Evolutionary conservation across 139 green algal genomes (phyloP).

Genomic region (Auxenochlorella pyrenoidosa): DNA sequence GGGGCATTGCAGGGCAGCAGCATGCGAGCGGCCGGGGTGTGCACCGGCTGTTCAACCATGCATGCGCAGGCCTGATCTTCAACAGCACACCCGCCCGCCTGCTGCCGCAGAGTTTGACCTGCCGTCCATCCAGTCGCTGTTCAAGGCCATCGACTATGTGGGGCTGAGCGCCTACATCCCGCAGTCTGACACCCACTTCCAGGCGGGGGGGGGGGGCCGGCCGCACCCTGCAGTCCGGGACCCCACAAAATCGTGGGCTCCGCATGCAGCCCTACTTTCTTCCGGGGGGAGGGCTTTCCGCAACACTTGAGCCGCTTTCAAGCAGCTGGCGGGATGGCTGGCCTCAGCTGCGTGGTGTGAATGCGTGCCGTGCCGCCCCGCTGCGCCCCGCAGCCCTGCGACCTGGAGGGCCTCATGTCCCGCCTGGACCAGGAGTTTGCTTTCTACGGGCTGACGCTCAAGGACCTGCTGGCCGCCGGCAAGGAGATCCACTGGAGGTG

Average conservation of each 20-base stretch:
- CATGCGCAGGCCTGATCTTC: background rate
- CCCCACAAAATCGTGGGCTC: too few species aligned
- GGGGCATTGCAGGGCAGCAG: background rate
- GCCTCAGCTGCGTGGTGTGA: too few species aligned
- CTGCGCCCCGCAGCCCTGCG: conserved; percentile 26
- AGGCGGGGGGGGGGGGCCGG: background rate
- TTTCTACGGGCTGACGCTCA: conserved; percentile 26
- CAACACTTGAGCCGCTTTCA: too few species aligned
- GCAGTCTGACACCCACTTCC: conserved; percentile 40
- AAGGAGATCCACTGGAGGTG: conserved; percentile 57
- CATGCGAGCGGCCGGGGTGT: background rate
- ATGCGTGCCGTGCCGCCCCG: too few species aligned
- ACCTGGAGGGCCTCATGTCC: conserved; percentile 32
- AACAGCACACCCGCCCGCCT: too few species aligned
- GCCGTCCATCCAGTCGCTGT: conserved; percentile 35
- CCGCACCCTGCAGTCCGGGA: too few species aligned
- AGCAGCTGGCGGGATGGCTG: too few species aligned
- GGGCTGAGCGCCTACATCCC: conserved; percentile 60
- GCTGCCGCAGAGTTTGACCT: conserved; percentile 38
- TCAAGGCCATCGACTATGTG: conserved; percentile 49
- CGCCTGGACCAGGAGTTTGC: conserved; percentile 27
- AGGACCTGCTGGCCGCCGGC: conserved; percentile 40
- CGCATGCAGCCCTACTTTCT: too few species aligned
- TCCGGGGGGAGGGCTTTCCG: too few species aligned
- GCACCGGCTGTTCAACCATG: background rate